These are phyloP conservation scores for Arthrobotrys musiformis DNA, from an alignment of 2,329 filamentous ascomycete genomes.

Conservation along the genomic window DNA sequence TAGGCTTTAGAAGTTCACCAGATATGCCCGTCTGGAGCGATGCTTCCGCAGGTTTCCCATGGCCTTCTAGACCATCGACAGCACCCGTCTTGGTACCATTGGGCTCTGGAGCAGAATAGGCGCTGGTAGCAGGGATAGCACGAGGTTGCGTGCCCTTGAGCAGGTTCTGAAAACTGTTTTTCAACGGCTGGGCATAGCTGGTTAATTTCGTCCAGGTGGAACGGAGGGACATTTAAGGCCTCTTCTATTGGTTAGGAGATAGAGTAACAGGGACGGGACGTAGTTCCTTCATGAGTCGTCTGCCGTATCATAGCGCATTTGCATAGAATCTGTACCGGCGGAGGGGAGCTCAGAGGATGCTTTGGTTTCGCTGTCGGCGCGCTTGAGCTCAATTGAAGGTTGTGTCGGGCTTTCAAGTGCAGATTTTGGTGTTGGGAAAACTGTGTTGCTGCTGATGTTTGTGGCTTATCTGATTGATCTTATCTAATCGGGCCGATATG, in stretches of 20 bases:
- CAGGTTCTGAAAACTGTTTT: neutral
- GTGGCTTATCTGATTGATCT: constrained; percentile 25
- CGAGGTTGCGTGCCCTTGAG: neutral
- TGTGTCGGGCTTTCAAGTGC: neutral
- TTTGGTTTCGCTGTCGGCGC: neutral
- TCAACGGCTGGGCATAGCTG: constrained; percentile 16
- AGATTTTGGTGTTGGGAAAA: constrained; percentile 26
- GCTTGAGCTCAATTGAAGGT: neutral
- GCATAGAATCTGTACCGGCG: neutral
- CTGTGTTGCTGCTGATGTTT: constrained; percentile 31
- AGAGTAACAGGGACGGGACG: neutral
- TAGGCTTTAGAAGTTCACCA: neutral
- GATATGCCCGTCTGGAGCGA: neutral
- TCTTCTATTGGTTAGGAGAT: neutral
- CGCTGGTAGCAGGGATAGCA: neutral
- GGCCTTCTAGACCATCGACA: neutral
- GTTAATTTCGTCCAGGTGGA: constrained; percentile 35
- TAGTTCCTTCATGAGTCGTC: constrained; percentile 19
- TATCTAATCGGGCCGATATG: constrained; percentile 36
- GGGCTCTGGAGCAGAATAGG: neutral
- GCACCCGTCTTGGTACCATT: neutral
- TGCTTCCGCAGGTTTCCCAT: neutral
- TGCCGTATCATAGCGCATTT: neutral
- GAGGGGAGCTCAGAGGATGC: neutral
- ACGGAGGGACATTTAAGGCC: constrained; percentile 39